Conservation (phyloP, 2,329 filamentous ascomycete genomes). For the Neocatenulostroma microsporum region DNA sequence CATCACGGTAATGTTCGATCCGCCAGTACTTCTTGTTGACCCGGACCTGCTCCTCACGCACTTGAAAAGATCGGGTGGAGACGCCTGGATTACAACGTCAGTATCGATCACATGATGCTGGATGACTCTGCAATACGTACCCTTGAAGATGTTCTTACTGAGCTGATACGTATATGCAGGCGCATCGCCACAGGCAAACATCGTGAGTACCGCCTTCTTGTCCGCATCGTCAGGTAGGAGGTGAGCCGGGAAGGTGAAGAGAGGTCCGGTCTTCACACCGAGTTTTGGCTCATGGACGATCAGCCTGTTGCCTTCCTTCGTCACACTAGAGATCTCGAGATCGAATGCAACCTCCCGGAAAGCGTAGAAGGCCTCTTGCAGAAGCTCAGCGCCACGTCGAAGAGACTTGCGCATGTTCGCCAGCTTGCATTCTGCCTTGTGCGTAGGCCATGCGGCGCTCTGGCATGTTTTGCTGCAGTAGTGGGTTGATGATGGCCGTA, state of each 20-base stretch:
- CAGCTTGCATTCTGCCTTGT: constrained; percentile 7
- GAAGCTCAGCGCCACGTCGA: constrained; percentile 15
- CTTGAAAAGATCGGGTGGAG: background rate
- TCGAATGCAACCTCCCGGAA: constrained; percentile 9
- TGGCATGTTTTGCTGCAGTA: constrained; percentile 15
- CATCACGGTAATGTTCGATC: background rate
- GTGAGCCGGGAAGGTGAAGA: constrained; percentile 8
- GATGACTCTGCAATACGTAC: background rate
- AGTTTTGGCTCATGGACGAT: background rate
- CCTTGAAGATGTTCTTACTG: constrained; percentile 7
- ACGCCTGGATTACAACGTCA: background rate
- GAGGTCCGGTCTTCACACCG: constrained; percentile 2
- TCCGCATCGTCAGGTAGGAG: constrained; percentile 4
- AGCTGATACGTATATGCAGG: constrained; percentile 6
- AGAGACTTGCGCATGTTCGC: constrained; percentile 8
- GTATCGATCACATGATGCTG: too few species aligned
- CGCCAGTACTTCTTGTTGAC: background rate
- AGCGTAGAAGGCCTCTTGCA: constrained; percentile 13
- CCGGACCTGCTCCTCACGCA: background rate
- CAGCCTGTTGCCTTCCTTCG: background rate
- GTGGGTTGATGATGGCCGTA: background rate
- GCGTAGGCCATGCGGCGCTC: constrained; percentile 4
- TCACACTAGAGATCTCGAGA: constrained; percentile 4
- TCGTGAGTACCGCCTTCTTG: constrained; percentile 7
- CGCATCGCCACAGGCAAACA: constrained; percentile 7